phyloP scores from a whole-genome alignment of 2,329 filamentous ascomycete species.

The Ophiostoma tasmaniense region DNA sequence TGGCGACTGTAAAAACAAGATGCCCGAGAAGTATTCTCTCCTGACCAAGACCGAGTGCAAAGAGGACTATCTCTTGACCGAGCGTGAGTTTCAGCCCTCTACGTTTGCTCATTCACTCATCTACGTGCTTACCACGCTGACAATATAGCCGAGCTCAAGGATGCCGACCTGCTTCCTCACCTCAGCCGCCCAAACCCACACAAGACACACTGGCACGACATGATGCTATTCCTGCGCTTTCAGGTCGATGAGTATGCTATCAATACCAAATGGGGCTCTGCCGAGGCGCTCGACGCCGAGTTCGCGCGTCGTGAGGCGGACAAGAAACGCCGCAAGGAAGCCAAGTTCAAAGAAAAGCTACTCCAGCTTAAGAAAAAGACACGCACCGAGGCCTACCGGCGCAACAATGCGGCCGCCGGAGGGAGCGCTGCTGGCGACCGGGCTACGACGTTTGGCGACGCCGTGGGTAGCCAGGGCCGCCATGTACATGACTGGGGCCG shows the following conservation, averaged over 20 bases:
- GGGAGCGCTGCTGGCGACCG: slow-evolving; percentile 30
- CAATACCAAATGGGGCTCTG: slow-evolving; percentile 79
- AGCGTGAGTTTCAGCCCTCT: slow-evolving; percentile 49
- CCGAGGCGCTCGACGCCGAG: slow-evolving; percentile 78
- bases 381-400: slow-evolving; percentile 76
- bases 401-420: slow-evolving; percentile 40
- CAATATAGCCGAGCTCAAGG: slow-evolving; percentile 69
- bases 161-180: slow-evolving; percentile 77
- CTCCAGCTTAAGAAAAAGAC: slow-evolving; percentile 89
- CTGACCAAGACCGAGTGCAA: slow-evolving; percentile 94
- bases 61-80: slow-evolving; percentile 91
- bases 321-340: slow-evolving; percentile 78
- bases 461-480: slow-evolving; percentile 55
- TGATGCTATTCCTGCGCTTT: slow-evolving; percentile 92
- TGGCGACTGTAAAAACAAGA: slow-evolving; percentile 75
- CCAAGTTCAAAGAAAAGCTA: slow-evolving; percentile 84
- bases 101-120: not conserved
- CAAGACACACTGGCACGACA: slow-evolving; percentile 93
- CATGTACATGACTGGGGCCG: slow-evolving; percentile 87
- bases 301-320: slow-evolving; percentile 71
- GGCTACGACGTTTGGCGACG: slow-evolving; percentile 64
- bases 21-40: slow-evolving; percentile 86
- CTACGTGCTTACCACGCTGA: not conserved
- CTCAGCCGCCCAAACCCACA: slow-evolving; percentile 87
- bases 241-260: slow-evolving; percentile 95